Percentiles rank a stretch among this genome's conserved stretches.
Evolutionary conservation across 1,284 basidiomycete genomes (phyloP).

Genomic region (Cerrena zonata): DNA sequence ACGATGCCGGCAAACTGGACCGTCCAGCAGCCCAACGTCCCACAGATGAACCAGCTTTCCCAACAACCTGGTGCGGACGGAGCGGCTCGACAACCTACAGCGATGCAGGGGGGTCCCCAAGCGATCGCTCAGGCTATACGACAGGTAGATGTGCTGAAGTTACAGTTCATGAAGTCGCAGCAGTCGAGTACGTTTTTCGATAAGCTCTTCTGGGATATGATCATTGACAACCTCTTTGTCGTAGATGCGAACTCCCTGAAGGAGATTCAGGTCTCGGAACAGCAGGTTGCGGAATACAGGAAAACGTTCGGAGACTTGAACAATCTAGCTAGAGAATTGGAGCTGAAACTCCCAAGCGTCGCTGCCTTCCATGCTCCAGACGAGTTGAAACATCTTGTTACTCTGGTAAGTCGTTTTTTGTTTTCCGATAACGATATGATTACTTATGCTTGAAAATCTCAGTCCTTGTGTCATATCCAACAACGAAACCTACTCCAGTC

Average conservation of each 20-base stretch:
- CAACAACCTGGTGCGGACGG: too few relatives aligned
- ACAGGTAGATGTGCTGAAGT: too few relatives aligned
- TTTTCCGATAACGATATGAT: background rate
- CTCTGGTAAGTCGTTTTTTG: background rate
- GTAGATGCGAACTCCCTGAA: background rate
- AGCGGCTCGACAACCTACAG: too few relatives aligned
- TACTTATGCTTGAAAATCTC: background rate
- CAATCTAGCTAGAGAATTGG: background rate
- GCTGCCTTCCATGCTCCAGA: background rate
- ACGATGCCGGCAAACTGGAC: background rate
- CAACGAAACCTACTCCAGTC: background rate
- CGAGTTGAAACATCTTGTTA: background rate
- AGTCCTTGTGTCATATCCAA: background rate
- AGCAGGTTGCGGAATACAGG: background rate
- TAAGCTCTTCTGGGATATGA: too few relatives aligned
- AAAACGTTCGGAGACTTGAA: background rate
- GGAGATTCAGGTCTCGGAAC: background rate
- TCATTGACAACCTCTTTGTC: too few relatives aligned
- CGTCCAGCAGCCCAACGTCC: background rate
- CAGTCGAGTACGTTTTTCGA: too few relatives aligned
- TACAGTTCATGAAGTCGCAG: too few relatives aligned
- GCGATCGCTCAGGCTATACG: too few relatives aligned
- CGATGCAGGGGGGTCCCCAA: too few relatives aligned
- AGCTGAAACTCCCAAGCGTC: background rate
- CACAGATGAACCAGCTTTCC: too few relatives aligned